These are phyloP conservation scores for Aspergillus carbonarius DNA, from an alignment of 2,329 filamentous ascomycete genomes.

Conservation along the genomic window DNA sequence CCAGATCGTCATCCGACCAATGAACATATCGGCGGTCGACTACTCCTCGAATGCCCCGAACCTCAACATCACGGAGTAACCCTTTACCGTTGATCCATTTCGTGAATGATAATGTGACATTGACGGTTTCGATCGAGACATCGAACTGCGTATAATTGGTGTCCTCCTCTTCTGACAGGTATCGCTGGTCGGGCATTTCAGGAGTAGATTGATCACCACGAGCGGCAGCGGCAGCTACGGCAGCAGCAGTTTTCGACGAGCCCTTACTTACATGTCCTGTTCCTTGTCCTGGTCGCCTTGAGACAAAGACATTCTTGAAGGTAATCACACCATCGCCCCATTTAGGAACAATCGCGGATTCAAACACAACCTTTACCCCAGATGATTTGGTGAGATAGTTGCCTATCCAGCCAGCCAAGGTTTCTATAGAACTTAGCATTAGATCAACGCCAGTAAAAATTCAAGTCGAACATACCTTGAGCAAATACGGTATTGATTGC, in stretches of 20 bases:
- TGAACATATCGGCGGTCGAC: conserved; percentile 83
- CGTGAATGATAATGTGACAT: conserved; percentile 93
- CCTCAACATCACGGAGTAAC: conserved; percentile 83
- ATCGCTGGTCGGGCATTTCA: conserved; percentile 33
- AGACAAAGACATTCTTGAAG: conserved; percentile 95
- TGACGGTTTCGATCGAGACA: conserved; percentile 88
- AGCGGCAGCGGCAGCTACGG: conserved; percentile 74
- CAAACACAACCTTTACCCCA: conserved; percentile 90
- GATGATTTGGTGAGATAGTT: conserved; percentile 94
- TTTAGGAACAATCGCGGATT: conserved; percentile 94
- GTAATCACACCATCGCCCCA: conserved; percentile 95
- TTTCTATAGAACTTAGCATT: conserved; percentile 60
- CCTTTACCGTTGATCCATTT: conserved; percentile 99
- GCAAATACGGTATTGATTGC: conserved; percentile 95
- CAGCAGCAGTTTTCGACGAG: conserved; percentile 78
- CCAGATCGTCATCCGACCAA: conserved; percentile 67
- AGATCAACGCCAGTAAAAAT: conserved; percentile 8
- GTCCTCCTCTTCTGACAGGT: conserved; percentile 65
- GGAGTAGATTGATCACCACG: conserved; percentile 46
- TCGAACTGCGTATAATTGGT: conserved; percentile 98
- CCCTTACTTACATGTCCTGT: conserved; percentile 87
- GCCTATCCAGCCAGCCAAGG: conserved; percentile 85
- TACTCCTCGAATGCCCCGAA: conserved; percentile 89
- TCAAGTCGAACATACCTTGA: conserved; percentile 62
- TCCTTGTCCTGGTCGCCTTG: conserved; percentile 78